These are phyloP conservation scores for Euphrasia arctica DNA, from an alignment of 305 asterid genomes.

Conservation along the genomic window DNA sequence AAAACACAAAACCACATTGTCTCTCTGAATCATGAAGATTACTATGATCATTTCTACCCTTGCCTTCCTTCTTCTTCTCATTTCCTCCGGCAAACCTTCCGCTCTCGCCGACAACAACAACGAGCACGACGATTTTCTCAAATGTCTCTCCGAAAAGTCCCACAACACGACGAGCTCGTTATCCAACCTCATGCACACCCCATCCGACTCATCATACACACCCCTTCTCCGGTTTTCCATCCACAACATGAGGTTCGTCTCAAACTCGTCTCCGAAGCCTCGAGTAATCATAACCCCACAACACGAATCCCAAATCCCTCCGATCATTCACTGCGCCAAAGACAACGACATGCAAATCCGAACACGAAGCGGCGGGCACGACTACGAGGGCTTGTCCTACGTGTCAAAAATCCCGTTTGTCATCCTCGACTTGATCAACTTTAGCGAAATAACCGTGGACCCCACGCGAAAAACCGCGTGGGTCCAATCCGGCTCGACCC, in stretches of 20 bases:
- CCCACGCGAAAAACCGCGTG: conserved; percentile 29
- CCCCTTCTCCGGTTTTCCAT: conserved; percentile 16
- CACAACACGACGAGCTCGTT: conserved; percentile 4
- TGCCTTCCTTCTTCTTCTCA: conserved; percentile 11
- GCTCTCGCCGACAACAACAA: conserved; percentile 1
- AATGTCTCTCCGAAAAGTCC: conserved; percentile 14
- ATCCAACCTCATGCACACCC: conserved; percentile 23
- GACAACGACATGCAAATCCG: conserved; percentile 28
- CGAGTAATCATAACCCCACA: conserved; percentile 28
- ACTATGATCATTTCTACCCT: conserved; percentile 1
- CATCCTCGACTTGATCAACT: conserved; percentile 33
- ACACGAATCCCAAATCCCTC: conserved; percentile 32
- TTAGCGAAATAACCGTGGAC: conserved; percentile 24
- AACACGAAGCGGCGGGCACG: conserved; percentile 41
- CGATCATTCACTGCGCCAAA: conserved; percentile 26
- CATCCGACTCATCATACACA: conserved; percentile 22
- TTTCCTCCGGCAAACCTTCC: neutral
- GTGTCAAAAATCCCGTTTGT: conserved; percentile 23
- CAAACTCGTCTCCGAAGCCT: conserved; percentile 23
- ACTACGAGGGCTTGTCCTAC: conserved; percentile 34
- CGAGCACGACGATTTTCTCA: conserved; percentile 24
- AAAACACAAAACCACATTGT: conserved; percentile 7
- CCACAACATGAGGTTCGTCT: conserved; percentile 24
- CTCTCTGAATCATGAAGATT: conserved; percentile 14
- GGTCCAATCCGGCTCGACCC: conserved; percentile 35